Evolutionary conservation across 2,329 filamentous ascomycete species (phyloP), one percentile per base, ranked within the genome.

Genomic region (Calonectria pauciramosa): DNA sequence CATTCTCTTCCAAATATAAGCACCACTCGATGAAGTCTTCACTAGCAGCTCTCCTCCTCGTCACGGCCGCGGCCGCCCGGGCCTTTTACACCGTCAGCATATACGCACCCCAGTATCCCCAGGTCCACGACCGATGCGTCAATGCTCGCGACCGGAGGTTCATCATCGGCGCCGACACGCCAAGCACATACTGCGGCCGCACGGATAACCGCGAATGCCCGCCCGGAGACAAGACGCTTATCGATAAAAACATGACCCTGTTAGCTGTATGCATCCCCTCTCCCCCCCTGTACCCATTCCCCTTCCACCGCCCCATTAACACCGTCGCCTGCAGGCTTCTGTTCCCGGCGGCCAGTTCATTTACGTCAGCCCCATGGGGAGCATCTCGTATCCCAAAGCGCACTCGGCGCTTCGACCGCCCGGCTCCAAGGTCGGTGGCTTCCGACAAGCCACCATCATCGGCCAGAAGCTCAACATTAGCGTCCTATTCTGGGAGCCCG

Each of bases 281-380:
- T 4, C 2, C 51, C 4, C 3, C 13, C 28, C 18, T n/a, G 18
- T 13, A 36, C 7, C 54, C 32, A 36, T 59, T n/a, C 30, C 54
- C 30, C 13, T 11, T 34, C 54, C 54, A 16, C 54, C 32, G 32
- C 54, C 8, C 54, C 32, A 60, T 7, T 54, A 13, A 41, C 56
- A 41, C 59, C 68, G 70, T 69, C 28, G 18, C 26, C 13, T 11
- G 28, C 13, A 86, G 84, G 88, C 91, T 38, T 81, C 87, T 36
- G 92, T 93, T 6, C 91, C 92, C 7, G 92, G 92, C 34, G 92
- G 93, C 32, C 92, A 94, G 79, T 84, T 87, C 72, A 87, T 93
- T 78, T 94, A 91, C 82, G 86, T 94, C 71, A 85, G 84, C 4
- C 85, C 88, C 4, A 82, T 86, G 32, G 93, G 92, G 8, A 85